Percentiles rank a stretch among this genome's conserved stretches.
Conservation (phyloP, 805 yeast genomes). For the Candida mattraensis region DNA sequence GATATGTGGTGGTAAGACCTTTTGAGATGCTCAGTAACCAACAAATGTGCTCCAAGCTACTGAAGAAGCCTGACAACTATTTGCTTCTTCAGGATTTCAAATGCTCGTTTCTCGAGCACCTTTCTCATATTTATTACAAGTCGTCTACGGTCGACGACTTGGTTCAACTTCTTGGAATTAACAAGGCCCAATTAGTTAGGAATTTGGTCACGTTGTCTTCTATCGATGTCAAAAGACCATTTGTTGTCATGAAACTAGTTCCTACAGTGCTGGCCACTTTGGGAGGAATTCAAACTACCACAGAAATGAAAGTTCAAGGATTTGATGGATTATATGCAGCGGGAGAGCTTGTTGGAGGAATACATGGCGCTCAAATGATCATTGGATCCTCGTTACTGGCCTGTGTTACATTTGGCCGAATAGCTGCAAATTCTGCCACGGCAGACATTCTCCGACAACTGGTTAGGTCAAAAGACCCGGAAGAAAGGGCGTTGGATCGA, state of each 20-base stretch:
- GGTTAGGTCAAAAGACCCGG: neutral
- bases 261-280: constrained; percentile 28
- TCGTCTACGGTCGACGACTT: neutral
- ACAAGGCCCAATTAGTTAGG: neutral
- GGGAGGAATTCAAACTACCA: constrained; percentile 63
- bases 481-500: constrained; percentile 7
- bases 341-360: constrained; percentile 70
- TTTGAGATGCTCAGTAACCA: constrained; percentile 5
- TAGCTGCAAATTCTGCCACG: constrained; percentile 45
- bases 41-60: constrained; percentile 12
- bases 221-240: neutral
- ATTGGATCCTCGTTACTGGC: constrained; percentile 59
- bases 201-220: constrained; percentile 3
- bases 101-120: constrained; percentile 1
- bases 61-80: constrained; percentile 6
- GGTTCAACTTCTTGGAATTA: neutral
- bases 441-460: constrained; percentile 24
- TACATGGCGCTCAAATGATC: constrained; percentile 62
- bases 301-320: constrained; percentile 26
- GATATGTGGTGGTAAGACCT: constrained; percentile 10
- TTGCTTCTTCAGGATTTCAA: constrained; percentile 9
- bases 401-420: constrained; percentile 60
- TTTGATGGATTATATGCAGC: constrained; percentile 52
- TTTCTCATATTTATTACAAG: constrained; percentile 1
- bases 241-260: constrained; percentile 8